Base-by-base conservation (phyloP, 345 rosid genomes). In the Syzygium oleosum region DNA sequence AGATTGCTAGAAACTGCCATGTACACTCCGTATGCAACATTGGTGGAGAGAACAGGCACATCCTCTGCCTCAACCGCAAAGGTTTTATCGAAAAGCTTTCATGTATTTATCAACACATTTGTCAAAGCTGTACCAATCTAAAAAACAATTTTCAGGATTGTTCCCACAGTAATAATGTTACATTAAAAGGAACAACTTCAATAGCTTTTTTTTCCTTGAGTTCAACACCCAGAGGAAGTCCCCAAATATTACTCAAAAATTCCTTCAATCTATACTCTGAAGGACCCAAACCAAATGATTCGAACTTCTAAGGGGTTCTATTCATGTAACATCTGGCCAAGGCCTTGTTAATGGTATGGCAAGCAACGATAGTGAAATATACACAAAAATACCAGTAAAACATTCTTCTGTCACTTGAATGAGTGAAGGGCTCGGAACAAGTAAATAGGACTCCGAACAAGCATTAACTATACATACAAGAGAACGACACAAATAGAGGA, bases 1-100 rank as follows among this genome's bases (percentile, higher is more conserved):
- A 97, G 96, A 88, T 98, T 98, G 93, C 99, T 97, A 29, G 99
- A 98, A 91, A 97, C 94, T 34, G 99, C 97, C 99, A 98, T 98
- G 58, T 98, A 98, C 84, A 95, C 93, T 87, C 99, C 99, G 90
- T 98, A 98, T 29, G 94, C 98, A 88, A 92, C 96, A 65, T 98
- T 97, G 41, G 99, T 98, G 85, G 99, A 95, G 85, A 98, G 21
- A 85, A 98, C 89, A n/a, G 99, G 98, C 90, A 98, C 96, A 79
- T 93, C 94, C 90, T 97, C 99, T 41, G 93, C 91, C 92, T 98
- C 99, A 52, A 84, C 92, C 29, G 92, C 91, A 43, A 93, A 89
- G 87, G 91, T 78, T 87, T 93, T 93, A 90, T 97, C 97, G 80
- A 98, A 98, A 84, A 97, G 94, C 91, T 92, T 92, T 87, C 92